Evolutionary conservation across 2,329 filamentous ascomycete genomes (phyloP).

Genomic region (Nemania diffusa): DNA sequence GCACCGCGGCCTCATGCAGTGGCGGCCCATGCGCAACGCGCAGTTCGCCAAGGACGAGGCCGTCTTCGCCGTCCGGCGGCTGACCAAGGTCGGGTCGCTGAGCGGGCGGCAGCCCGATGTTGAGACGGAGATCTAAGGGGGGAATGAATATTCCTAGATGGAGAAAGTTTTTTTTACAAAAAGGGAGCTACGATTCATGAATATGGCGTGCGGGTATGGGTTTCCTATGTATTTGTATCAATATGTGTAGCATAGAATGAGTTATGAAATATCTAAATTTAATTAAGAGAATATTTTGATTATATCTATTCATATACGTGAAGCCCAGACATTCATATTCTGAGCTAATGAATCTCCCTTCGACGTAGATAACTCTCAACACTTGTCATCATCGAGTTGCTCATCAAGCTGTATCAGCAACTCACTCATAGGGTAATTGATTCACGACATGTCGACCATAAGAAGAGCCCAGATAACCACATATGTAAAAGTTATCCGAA

Average conservation of each 20-base stretch:
- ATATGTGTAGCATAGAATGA: conserved; percentile 29
- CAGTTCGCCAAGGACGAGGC: conserved; percentile 91
- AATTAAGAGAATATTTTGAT: background rate
- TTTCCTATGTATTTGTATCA: conserved; percentile 18
- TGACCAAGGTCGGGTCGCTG: conserved; percentile 80
- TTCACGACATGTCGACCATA: conserved; percentile 38
- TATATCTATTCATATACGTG: background rate
- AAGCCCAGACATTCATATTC: no score
- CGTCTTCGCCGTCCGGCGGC: conserved; percentile 77
- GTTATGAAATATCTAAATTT: conserved; percentile 31
- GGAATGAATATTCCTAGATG: background rate
- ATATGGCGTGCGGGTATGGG: conserved; percentile 1
- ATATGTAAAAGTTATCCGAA: background rate
- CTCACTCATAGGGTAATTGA: background rate
- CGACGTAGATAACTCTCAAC: background rate
- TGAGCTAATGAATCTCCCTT: background rate
- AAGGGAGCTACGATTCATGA: conserved; percentile 20
- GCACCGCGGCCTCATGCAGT: conserved; percentile 93
- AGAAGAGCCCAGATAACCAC: background rate
- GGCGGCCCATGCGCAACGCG: conserved; percentile 86
- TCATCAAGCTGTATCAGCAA: background rate
- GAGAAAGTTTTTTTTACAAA: background rate
- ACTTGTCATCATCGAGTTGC: background rate
- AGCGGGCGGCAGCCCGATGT: conserved; percentile 87
- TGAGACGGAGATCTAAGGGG: conserved; percentile 74